Evolutionary conservation across 2,329 filamentous ascomycete genomes (phyloP).

Genomic region (Graphilbum fragrans): DNA sequence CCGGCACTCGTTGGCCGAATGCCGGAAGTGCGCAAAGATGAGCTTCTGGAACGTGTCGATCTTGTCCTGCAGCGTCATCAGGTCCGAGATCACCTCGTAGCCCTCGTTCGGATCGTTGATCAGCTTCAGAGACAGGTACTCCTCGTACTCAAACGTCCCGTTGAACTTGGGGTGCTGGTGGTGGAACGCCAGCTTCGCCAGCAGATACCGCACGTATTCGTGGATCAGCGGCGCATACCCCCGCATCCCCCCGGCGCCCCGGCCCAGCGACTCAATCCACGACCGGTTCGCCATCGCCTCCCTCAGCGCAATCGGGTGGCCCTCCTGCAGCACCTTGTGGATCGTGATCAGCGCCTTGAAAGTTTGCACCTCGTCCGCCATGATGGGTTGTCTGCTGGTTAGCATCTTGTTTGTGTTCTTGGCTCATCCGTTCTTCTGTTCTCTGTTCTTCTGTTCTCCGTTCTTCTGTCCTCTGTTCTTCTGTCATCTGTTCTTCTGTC

Average conservation of each 20-base stretch:
- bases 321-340: slow-evolving; percentile 95
- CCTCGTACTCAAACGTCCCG: slow-evolving; percentile 96
- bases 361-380: slow-evolving; percentile 96
- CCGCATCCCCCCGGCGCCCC: slow-evolving; percentile 77
- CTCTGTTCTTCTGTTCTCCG: background rate
- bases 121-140: slow-evolving; percentile 94
- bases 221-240: slow-evolving; percentile 87
- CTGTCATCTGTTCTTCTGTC: background rate
- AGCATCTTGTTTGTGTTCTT: background rate
- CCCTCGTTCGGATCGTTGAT: slow-evolving; percentile 99
- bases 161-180: slow-evolving; percentile 97
- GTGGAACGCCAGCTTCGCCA: slow-evolving; percentile 94
- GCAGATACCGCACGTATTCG: slow-evolving; percentile 92
- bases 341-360: slow-evolving; percentile 97
- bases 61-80: slow-evolving; percentile 95
- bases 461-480: background rate
- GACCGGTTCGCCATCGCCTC: slow-evolving; percentile 80
- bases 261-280: slow-evolving; percentile 87
- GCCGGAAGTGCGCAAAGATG: slow-evolving; percentile 92
- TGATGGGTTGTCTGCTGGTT: slow-evolving; percentile 68
- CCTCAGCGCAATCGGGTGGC: slow-evolving; percentile 74
- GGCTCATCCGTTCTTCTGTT: background rate
- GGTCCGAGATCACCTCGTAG: slow-evolving; percentile 89
- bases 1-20: slow-evolving; percentile 83
- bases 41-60: slow-evolving; percentile 98